phyloP scores from a whole-genome alignment of 1,284 basidiomycete genomes.

The Malassezia yamatoensis region DNA sequence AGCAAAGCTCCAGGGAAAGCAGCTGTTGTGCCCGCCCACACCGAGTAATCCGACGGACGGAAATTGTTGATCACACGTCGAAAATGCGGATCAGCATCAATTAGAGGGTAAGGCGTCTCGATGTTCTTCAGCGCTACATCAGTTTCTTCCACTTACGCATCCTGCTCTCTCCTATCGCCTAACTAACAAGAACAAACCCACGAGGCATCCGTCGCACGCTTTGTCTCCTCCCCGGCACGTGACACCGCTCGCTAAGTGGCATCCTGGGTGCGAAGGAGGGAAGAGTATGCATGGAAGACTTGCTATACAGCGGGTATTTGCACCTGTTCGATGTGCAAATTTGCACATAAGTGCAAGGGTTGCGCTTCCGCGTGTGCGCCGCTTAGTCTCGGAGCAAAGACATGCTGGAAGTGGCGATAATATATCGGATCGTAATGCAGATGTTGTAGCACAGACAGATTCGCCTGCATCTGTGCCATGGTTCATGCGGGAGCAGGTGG shows the following conservation, averaged over 20 bases:
- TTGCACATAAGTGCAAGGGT: not conserved
- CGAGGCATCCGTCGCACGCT: not conserved
- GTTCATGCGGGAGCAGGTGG: constrained; percentile 32
- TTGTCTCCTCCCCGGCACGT: not conserved
- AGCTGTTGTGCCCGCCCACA: constrained; percentile 70
- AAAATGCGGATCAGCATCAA: constrained; percentile 81
- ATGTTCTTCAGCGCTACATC: constrained; percentile 31
- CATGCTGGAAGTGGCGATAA: not conserved
- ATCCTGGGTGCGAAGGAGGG: too few relatives aligned
- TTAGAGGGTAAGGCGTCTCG: constrained; percentile 40
- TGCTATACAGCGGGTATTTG: too few relatives aligned
- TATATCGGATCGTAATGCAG: not conserved
- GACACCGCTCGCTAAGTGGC: not conserved
- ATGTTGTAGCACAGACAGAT: too few relatives aligned
- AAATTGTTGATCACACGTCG: constrained; percentile 79
- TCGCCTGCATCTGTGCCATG: constrained; percentile 21
- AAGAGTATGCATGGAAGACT: too few relatives aligned
- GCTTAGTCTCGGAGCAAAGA: not conserved
- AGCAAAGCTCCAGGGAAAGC: constrained; percentile 67
- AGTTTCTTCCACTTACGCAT: constrained; percentile 12
- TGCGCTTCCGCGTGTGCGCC: constrained; percentile 3
- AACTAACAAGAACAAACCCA: not conserved
- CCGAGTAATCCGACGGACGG: constrained; percentile 73
- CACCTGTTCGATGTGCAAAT: not conserved
- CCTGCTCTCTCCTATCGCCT: constrained; percentile 3